Conservation (phyloP, 176 grass and related monocot genomes). For the Hyparrhenia diplandra region DNA sequence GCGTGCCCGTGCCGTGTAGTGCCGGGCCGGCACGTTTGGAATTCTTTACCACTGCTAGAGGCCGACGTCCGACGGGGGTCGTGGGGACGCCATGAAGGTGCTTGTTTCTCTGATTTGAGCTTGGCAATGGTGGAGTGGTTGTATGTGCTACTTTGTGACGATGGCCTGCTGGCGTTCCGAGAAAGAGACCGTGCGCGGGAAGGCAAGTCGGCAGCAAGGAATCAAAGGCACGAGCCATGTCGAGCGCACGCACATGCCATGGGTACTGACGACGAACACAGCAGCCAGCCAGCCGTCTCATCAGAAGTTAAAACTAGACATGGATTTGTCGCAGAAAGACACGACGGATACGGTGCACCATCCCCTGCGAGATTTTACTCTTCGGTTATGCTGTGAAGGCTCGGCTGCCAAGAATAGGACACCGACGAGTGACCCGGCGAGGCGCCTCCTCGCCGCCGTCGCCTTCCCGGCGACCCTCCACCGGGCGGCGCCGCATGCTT, state of each 20-base stretch:
- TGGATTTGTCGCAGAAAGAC: neutral
- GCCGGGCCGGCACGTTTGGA: too few species aligned
- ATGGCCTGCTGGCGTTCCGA: too few species aligned
- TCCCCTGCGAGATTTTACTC: constrained; percentile 25
- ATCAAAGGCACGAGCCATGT: neutral
- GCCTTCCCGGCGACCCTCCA: neutral
- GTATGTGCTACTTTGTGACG: too few species aligned
- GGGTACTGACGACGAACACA: neutral
- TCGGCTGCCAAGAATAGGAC: constrained; percentile 51
- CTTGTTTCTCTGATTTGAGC: neutral
- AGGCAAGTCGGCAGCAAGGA: neutral
- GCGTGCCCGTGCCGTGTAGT: too few species aligned
- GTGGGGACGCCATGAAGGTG: neutral
- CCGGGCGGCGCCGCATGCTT: neutral
- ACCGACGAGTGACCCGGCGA: constrained; percentile 32
- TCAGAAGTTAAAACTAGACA: neutral
- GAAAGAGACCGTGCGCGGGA: too few species aligned
- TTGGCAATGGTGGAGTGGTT: neutral
- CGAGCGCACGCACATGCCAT: neutral
- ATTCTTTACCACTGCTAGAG: too few species aligned
- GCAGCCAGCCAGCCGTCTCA: neutral
- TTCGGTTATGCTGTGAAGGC: constrained; percentile 59
- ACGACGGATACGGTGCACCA: neutral
- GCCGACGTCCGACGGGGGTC: too few species aligned
- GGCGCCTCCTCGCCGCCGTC: neutral